phyloP scores from a whole-genome alignment of 129 eudicot species.

The Deinandra increscens region DNA sequence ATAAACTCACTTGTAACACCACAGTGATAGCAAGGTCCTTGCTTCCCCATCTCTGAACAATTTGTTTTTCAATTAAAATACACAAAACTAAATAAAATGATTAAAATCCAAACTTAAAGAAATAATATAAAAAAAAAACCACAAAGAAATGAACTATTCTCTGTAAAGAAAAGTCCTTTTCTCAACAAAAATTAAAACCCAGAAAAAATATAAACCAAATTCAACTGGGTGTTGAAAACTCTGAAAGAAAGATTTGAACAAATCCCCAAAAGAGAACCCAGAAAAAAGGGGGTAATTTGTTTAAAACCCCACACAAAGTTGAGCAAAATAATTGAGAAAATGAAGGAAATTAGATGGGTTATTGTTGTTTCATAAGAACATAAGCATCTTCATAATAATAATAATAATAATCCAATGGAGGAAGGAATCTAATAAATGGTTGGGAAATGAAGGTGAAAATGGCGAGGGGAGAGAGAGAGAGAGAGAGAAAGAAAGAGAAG shows the following conservation, averaged over 20 bases:
- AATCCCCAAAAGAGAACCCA: slow-evolving; percentile 51
- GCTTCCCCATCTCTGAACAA: slow-evolving; percentile 78
- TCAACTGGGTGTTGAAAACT: slow-evolving; percentile 40
- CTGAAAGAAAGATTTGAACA: slow-evolving; percentile 37
- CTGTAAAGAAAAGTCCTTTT: slow-evolving; percentile 29
- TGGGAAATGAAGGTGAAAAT: slow-evolving; percentile 71
- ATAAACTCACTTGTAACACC: slow-evolving; percentile 99
- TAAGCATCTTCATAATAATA: slow-evolving; percentile 22
- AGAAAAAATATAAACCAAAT: slow-evolving; percentile 22
- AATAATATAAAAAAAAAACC: not conserved
- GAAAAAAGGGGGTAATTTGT: slow-evolving; percentile 32
- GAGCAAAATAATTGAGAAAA: slow-evolving; percentile 23
- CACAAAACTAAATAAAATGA: slow-evolving; percentile 16
- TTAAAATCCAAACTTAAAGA: slow-evolving; percentile 25
- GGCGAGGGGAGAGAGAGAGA: slow-evolving; percentile 41
- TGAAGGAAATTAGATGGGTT: slow-evolving; percentile 38
- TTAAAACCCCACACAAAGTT: slow-evolving; percentile 40
- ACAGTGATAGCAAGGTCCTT: slow-evolving; percentile 99
- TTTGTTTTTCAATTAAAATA: slow-evolving; percentile 28
- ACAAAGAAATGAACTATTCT: slow-evolving; percentile 28
- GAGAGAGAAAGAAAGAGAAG: slow-evolving; percentile 36
- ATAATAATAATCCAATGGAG: slow-evolving; percentile 31
- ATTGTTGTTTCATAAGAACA: slow-evolving; percentile 42
- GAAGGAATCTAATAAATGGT: slow-evolving; percentile 83
- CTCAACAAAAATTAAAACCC: slow-evolving; percentile 32